phyloP scores from a whole-genome alignment of 306 rosid species.

The Hippophae tibetana region DNA sequence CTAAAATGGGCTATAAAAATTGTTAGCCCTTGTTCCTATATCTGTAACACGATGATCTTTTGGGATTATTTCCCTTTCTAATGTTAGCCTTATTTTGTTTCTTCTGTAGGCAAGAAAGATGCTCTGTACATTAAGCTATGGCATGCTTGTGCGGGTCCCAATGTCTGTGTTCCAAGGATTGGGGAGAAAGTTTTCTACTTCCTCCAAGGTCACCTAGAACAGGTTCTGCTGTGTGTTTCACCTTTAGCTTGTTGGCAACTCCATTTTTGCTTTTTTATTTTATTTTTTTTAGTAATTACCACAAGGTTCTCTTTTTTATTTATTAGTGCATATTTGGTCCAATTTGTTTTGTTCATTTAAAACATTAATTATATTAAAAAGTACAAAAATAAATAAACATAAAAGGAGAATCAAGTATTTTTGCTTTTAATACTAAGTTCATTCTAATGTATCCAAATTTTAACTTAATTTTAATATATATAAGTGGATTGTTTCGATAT shows the following conservation, averaged over 20 bases:
- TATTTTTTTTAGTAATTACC: too few relatives aligned
- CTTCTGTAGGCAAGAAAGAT: conserved; percentile 24
- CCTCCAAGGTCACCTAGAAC: conserved; percentile 69
- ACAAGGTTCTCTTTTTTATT: background rate
- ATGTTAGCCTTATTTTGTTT: background rate
- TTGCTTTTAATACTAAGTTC: too few relatives aligned
- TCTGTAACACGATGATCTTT: too few relatives aligned
- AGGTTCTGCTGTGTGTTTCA: conserved; percentile 33
- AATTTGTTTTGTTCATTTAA: too few relatives aligned
- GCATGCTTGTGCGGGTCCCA: conserved; percentile 46
- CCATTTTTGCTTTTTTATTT: background rate
- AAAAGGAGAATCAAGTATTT: too few relatives aligned
- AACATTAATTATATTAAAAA: too few relatives aligned
- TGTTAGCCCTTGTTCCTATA: background rate
- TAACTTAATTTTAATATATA: too few relatives aligned
- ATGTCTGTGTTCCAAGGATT: conserved; percentile 32
- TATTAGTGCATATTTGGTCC: too few relatives aligned
- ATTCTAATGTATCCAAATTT: too few relatives aligned
- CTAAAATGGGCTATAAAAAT: background rate
- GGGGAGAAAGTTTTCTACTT: conserved; percentile 49
- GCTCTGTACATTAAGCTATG: conserved; percentile 26
- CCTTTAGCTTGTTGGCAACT: background rate
- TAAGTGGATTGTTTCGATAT: too few relatives aligned
- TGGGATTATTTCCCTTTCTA: background rate
- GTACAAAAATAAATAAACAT: too few relatives aligned